Percentiles rank a stretch among this genome's conserved stretches.
Conservation (phyloP, 805 yeast species). For the Saccharomyces mikatae region DNA sequence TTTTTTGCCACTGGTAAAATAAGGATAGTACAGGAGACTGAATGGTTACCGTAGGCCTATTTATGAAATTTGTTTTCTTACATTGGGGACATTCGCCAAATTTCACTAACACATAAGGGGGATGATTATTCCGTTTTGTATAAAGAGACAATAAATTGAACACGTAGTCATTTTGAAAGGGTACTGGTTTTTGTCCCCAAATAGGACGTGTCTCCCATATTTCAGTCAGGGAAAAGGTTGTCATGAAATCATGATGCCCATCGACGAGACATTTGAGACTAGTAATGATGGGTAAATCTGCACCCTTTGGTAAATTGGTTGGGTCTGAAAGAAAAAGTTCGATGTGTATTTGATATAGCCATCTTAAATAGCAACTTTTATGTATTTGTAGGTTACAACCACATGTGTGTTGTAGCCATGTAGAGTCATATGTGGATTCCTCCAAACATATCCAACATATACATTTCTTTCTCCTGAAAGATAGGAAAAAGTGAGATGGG, state of each 20-base stretch:
- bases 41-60: conserved; percentile 1
- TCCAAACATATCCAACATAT: conserved; percentile 28
- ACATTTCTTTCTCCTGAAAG: conserved; percentile 5
- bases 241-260: background rate
- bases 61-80: conserved; percentile 10
- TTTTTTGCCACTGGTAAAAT: background rate
- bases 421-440: conserved; percentile 9
- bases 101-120: conserved; percentile 6
- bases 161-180: background rate
- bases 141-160: background rate
- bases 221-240: background rate
- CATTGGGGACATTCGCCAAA: conserved; percentile 19
- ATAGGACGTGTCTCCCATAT: background rate
- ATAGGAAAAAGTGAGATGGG: background rate
- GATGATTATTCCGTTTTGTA: conserved; percentile 4
- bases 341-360: conserved; percentile 13
- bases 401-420: conserved; percentile 24
- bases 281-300: background rate
- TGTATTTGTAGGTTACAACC: conserved; percentile 28
- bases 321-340: background rate
- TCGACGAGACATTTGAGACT: background rate
- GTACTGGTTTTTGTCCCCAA: background rate
- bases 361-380: conserved; percentile 20
- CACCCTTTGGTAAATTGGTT: background rate
- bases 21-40: background rate